A percentile compares a stretch with the other conserved stretches of the same genome.
Conservation (phyloP, 129 eudicot species). For the Flaveria brownii region DNA sequence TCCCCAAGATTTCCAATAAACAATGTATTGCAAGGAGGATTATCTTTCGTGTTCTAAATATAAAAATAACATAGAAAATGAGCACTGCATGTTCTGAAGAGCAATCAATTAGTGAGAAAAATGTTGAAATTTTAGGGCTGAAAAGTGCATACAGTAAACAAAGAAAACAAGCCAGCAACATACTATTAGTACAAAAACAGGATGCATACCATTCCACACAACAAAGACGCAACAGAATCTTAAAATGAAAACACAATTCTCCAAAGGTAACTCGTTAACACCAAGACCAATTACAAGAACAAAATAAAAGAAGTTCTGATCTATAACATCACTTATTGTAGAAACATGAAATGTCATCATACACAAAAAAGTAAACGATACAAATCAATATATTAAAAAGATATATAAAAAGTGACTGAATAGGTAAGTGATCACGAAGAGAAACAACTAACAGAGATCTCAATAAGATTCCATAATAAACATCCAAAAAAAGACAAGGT, state of each 20-base stretch:
- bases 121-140: constrained; percentile 4
- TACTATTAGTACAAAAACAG: constrained; percentile 6
- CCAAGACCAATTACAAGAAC: constrained; percentile 4
- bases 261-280: constrained; percentile 8
- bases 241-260: not conserved
- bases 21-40: constrained; percentile 98
- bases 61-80: constrained; percentile 23
- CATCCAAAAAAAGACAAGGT: not conserved
- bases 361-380: not conserved
- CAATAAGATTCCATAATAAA: not conserved
- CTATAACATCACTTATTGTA: not conserved
- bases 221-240: not conserved
- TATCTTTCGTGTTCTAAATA: constrained; percentile 81
- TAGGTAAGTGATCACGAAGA: not conserved
- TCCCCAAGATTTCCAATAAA: constrained; percentile 97
- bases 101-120: not conserved
- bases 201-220: constrained; percentile 10
- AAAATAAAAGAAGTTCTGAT: constrained; percentile 4
- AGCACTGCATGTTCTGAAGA: constrained; percentile 23
- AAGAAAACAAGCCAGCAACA: constrained; percentile 6
- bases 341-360: not conserved
- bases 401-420: not conserved
- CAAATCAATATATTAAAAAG: not conserved
- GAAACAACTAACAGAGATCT: not conserved
- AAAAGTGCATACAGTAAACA: constrained; percentile 14